Conservation (phyloP, 805 yeast genomes). For the Yarrowia porcina region DNA sequence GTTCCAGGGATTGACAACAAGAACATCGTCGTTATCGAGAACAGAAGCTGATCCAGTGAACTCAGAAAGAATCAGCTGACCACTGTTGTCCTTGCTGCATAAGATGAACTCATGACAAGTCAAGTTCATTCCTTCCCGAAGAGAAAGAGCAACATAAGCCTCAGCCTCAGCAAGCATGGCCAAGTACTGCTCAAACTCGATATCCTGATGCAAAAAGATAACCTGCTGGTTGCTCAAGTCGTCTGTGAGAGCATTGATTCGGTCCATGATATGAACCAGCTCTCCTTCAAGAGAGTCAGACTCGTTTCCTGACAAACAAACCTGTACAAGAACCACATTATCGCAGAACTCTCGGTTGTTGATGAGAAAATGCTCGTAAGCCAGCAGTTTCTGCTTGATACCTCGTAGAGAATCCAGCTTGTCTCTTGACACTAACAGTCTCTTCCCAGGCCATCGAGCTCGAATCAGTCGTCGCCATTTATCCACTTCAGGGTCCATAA, state of each 20-base stretch:
- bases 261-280: slow-evolving; percentile 69
- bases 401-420: slow-evolving; percentile 87
- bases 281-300: slow-evolving; percentile 66
- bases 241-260: slow-evolving; percentile 78
- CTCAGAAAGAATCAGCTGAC: slow-evolving; percentile 84
- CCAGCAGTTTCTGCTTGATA: slow-evolving; percentile 77
- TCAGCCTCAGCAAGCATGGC: slow-evolving; percentile 86
- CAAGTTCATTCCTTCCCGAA: slow-evolving; percentile 95
- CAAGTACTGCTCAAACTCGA: slow-evolving; percentile 83
- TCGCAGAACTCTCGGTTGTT: slow-evolving; percentile 69
- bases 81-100: slow-evolving; percentile 56
- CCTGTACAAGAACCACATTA: slow-evolving; percentile 73
- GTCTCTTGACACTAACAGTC: slow-evolving; percentile 80
- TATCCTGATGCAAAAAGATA: slow-evolving; percentile 80
- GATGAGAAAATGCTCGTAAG: slow-evolving; percentile 74
- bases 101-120: slow-evolving; percentile 92
- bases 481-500: slow-evolving; percentile 40
- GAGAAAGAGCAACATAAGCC: slow-evolving; percentile 78
- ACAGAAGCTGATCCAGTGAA: slow-evolving; percentile 92
- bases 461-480: slow-evolving; percentile 66
- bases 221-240: slow-evolving; percentile 80
- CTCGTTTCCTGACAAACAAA: slow-evolving; percentile 57
- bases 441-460: slow-evolving; percentile 66
- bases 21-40: slow-evolving; percentile 50
- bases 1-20: slow-evolving; percentile 93